These are phyloP conservation scores for Ustilago trichophora DNA, from an alignment of 1,284 basidiomycete species.

Conservation along the genomic window DNA sequence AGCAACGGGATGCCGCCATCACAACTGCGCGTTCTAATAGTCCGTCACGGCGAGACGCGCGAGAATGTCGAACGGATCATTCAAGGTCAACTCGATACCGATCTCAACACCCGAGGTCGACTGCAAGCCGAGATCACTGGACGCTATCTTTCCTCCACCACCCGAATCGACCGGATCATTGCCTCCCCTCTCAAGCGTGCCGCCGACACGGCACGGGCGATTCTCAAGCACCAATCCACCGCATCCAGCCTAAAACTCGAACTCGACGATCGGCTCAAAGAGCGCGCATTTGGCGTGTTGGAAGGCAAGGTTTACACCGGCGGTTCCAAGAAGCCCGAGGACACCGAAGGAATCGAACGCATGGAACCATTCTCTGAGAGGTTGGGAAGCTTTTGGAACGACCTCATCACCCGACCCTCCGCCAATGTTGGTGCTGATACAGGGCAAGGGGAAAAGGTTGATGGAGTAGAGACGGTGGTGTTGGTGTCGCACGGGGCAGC, in stretches of 20 bases:
- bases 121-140: conserved; percentile 55
- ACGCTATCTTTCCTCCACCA: conserved; percentile 34
- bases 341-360: conserved; percentile 58
- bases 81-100: conserved; percentile 64
- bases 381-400: conserved; percentile 53
- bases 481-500: conserved; percentile 62
- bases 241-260: conserved; percentile 6
- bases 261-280: conserved; percentile 55
- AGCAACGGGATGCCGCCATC: no score
- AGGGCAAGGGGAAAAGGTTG: not conserved
- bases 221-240: conserved; percentile 11
- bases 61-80: conserved; percentile 63
- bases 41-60: conserved; percentile 64
- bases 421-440: not conserved
- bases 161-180: conserved; percentile 55
- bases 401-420: conserved; percentile 27
- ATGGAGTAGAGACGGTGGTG: conserved; percentile 43
- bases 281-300: conserved; percentile 59
- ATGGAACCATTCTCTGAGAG: conserved; percentile 44
- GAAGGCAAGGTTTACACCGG: conserved; percentile 57
- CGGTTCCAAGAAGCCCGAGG: conserved; percentile 40
- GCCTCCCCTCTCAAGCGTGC: conserved; percentile 56
- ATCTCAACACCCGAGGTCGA: conserved; percentile 54
- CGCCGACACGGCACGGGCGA: conserved; percentile 35
- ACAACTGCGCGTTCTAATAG: conserved; percentile 52